Base-by-base conservation (phyloP, 1,284 basidiomycete genomes). In the Leccinum proliferum region DNA sequence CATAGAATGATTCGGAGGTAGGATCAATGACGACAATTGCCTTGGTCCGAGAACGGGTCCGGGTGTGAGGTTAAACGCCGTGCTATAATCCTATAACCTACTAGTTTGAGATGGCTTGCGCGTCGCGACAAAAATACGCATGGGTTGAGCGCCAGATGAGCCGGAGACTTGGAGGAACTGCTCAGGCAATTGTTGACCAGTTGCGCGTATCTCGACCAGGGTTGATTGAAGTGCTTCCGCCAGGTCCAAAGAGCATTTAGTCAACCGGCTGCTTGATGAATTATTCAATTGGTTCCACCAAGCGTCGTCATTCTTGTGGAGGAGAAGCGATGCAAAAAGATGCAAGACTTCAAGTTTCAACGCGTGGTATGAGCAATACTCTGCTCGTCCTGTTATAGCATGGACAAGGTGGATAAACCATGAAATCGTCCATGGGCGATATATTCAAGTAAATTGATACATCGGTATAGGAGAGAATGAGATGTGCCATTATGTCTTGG, bases 361-460 rank as follows among this genome's bases (percentile, higher is more conserved):
- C 11, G 62, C 46, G 48, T 76, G 74, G 10, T 43, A 57, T 15
- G 65, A 67, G 46, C 41, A 60, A 52, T 73, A 67, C 21, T 65
- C 64, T 50, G 37, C 34, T 35, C 41, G 64, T 48, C 69, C 71
- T 60, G 58, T n/a, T 64, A 61, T 72, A 76, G 48, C 70, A 74
- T 14, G 68, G 68, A 62, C 74, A 73, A 6, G 74, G 75, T 39
- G 74, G 73, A 62, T 75, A 76, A 63, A 73, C 70, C 70, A 77
- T 69, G 65, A 75, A 74, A 66, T 77, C 69, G 66, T 79, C 74
- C 72, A 80, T 68, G 59, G 79, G 75, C 78, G 80, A 67, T 67
- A 70, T 66, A 64, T 68, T 58, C 58, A 66, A 64, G 65, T 55
- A 67, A 58, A 55, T 74, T 73, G 65, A 77, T 73, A 76, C 65